A percentile compares a stretch with the other conserved stretches of the same genome.
These are phyloP conservation scores for Vitis rotundifolia DNA, from an alignment of 164 flowering plant genomes.

Conservation along the genomic window DNA sequence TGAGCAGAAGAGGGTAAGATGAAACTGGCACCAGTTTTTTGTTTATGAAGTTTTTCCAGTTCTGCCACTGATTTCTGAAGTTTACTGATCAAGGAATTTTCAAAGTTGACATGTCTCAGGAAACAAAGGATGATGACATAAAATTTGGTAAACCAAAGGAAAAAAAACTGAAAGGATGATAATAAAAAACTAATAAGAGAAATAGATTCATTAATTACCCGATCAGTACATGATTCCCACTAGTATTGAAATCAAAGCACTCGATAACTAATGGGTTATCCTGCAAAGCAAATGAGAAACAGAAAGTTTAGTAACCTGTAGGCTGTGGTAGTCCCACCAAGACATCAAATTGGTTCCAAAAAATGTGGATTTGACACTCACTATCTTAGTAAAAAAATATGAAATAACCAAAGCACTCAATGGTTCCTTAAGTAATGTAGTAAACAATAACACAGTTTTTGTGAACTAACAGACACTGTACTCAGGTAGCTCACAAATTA, in stretches of 20 bases:
- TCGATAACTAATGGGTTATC: conserved; percentile 82
- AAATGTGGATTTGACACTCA: too few species aligned
- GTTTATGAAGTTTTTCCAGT: conserved; percentile 56
- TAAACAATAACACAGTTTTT: too few species aligned
- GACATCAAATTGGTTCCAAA: too few species aligned
- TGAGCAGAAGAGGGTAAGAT: conserved; percentile 37
- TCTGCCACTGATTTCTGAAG: conserved; percentile 71
- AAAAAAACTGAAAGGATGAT: not conserved
- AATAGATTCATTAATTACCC: conserved; percentile 55
- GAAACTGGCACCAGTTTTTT: conserved; percentile 56
- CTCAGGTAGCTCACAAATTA: not conserved
- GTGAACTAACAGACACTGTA: too few species aligned
- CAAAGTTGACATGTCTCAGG: not conserved
- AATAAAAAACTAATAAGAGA: not conserved
- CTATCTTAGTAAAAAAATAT: too few species aligned
- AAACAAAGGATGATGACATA: not conserved
- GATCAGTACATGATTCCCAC: conserved; percentile 70
- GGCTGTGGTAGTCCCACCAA: too few species aligned
- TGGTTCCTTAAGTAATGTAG: too few species aligned
- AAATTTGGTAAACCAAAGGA: not conserved
- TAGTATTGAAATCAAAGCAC: conserved; percentile 86
- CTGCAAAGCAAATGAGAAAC: conserved; percentile 36
- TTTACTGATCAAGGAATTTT: conserved; percentile 38
- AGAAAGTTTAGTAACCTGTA: not conserved
- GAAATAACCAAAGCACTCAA: too few species aligned